Base-by-base conservation (phyloP, 2,329 filamentous ascomycete species). In the Volutella citrinella region DNA sequence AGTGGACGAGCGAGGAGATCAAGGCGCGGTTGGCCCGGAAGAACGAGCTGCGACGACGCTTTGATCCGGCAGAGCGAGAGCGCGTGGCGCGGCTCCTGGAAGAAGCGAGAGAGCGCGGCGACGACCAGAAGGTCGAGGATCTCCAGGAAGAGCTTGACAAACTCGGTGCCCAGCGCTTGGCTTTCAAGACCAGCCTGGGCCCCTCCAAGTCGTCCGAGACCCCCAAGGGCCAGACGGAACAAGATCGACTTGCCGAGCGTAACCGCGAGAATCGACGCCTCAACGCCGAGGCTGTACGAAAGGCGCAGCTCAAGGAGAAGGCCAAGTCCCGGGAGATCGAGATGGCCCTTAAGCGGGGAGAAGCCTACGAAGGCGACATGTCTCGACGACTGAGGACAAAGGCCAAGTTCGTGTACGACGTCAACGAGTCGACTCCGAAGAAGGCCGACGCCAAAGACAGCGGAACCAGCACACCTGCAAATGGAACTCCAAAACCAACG, bases 231-330 rank as follows among this genome's bases (percentile, higher is more conserved):
- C 68, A 72, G 8, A 69, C 74, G 20, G 84, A 94, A 59, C 87
- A 91, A 59, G 87, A 95, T 45, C 82, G 86, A 18, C 74, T 97
- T 16, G 86, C 87, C 1, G 77, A 84, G 53, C 72, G 95, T 46
- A 98, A 98, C 63, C 73, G 78, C 18, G 80, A 85, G 55, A 96
- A 95, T 62, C 82, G 91, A 42, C 80, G 82, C 38, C 76, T 82
- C 48, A 96, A 96, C 55, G 76, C 78, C n/a, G 87, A 95, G 57
- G 82, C 86, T 29, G 85, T 97, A n/a, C 87, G 91, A 40, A 86
- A 87, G 60, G 91, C 90, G 1, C 86, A 96, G 57, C 72, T 95
- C 36, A 83, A 84, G 48, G 93, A 98, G 65, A 77, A 82, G 49
- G 76, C 76, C 30, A 74, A 72, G 46, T 69, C 69, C 50, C 78